Conservation (phyloP, 768 basidiomycete species). For the Tulasnella calospora region DNA sequence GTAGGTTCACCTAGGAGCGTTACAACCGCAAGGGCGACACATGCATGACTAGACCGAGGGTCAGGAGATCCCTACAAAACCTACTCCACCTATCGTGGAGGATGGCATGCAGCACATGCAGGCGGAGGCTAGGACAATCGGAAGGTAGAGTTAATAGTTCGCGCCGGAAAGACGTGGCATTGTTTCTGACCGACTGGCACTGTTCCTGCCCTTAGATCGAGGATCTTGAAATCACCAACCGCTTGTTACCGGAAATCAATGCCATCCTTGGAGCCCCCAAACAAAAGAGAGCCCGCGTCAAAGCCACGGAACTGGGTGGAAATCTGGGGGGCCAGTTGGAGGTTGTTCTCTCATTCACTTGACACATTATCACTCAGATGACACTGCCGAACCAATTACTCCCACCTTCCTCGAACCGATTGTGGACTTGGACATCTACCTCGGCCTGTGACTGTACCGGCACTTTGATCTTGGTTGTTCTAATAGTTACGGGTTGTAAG, state of each 20-base stretch:
- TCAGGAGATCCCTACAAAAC: not conserved
- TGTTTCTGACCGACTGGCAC: slow-evolving; percentile 5
- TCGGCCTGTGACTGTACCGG: no score
- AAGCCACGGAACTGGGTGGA: no score
- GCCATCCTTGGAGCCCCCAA: slow-evolving; percentile 73
- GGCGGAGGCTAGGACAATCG: slow-evolving; percentile 71
- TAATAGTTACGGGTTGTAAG: no score
- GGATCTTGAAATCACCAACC: slow-evolving; percentile 86
- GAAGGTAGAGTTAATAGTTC: slow-evolving; percentile 65
- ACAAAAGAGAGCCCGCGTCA: no score
- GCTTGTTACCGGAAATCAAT: slow-evolving; percentile 79
- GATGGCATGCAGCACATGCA: slow-evolving; percentile 17
- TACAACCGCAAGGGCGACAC: not conserved
- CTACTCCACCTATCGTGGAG: not conserved
- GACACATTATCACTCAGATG: no score
- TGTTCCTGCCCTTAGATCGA: slow-evolving; percentile 57
- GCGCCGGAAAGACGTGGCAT: not conserved
- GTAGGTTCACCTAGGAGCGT: not conserved
- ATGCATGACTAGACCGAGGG: not conserved
- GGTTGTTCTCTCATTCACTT: no score
- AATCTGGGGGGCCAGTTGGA: no score
- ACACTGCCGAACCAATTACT: no score
- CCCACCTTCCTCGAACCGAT: no score
- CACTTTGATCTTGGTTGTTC: no score
- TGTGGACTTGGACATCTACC: no score